phyloP scores from a whole-genome alignment of 108 stramenopile species.

The Mayamaea pseudoterrestris region DNA sequence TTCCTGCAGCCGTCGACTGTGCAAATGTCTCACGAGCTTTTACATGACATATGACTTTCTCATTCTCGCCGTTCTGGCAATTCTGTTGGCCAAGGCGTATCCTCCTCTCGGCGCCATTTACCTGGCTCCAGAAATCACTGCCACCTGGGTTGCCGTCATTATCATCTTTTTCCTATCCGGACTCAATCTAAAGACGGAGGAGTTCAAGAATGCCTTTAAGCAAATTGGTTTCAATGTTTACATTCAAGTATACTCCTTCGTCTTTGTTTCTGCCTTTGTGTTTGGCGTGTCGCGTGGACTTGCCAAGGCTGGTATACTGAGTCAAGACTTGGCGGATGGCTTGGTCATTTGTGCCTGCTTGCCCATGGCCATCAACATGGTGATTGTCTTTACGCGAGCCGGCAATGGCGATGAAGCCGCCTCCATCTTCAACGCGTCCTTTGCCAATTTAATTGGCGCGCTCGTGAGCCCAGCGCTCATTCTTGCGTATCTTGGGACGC shows the following conservation, averaged over 20 bases:
- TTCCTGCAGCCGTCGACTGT: too few relatives aligned
- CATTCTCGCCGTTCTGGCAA: slow-evolving; percentile 37
- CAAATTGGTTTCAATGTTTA: slow-evolving; percentile 55
- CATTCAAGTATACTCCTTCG: slow-evolving; percentile 68
- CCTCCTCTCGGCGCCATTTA: slow-evolving; percentile 71
- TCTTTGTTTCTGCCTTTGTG: slow-evolving; percentile 43
- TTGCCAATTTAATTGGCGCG: slow-evolving; percentile 58
- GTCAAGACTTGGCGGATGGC: slow-evolving; percentile 54
- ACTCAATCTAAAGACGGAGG: slow-evolving; percentile 65
- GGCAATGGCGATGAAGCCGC: slow-evolving; percentile 73
- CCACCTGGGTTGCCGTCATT: slow-evolving; percentile 67
- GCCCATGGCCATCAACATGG: slow-evolving; percentile 79
- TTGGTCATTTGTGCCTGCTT: slow-evolving; percentile 66
- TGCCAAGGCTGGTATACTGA: slow-evolving; percentile 20
- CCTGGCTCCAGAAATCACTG: slow-evolving; percentile 59
- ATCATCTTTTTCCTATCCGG: slow-evolving; percentile 74
- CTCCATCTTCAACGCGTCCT: slow-evolving; percentile 65
- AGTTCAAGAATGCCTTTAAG: slow-evolving; percentile 69
- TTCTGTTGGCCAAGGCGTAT: slow-evolving; percentile 61
- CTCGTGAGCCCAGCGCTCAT: slow-evolving; percentile 50
- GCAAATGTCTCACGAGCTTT: slow-evolving; percentile 6
- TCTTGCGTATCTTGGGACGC: slow-evolving; percentile 41
- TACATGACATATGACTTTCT: slow-evolving; percentile 40
- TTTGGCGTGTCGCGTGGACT: slow-evolving; percentile 53
- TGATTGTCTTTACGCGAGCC: too few relatives aligned